Evolutionary conservation across 169 alveolate species (phyloP), one percentile per base, ranked within the genome.

Genomic region (Miamiensis avidus): DNA sequence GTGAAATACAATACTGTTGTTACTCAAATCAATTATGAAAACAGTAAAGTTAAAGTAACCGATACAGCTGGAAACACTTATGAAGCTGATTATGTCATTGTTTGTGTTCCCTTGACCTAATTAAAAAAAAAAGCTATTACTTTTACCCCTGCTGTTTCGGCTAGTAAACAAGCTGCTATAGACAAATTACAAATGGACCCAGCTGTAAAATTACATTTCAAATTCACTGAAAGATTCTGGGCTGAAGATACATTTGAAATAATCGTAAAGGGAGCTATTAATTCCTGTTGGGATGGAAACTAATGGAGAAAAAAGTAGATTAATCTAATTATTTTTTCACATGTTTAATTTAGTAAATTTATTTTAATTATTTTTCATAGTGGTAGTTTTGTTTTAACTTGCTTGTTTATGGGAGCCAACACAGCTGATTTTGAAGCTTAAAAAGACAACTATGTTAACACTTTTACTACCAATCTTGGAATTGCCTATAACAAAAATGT

Each of bases 141-240:
- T 27, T 78, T 78, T 20, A 27, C 1, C 1, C 83, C 83, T 33
- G 33, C 69, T 33, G 34, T 78, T 0, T 74, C 83, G 27, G 69
- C 28, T 33, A 74, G 34, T 4, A 78, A 78, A 29, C 28, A 78
- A 65, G 34, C 25, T 27, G 83, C 83, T 0, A 78, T 78, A 29
- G 31, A 78, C 32, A 28, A 31, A n/a, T 78, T 78, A 27, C 34
- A 78, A 34, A 78, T 78, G 83, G 83, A 74, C 28, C 32, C 31
- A 33, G 83, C 75, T 27, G 83, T 69, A 33, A 78, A 78, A 26
- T 28, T 78, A 26, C 74, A 33, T 27, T 31, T 78, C 34, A 78
- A 27, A 78, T 78, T 78, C 33, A 78, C 32, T 29, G 74, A 34
- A n/a, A 78, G 74, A 34, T 78, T 78, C 15, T 78, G 83, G 83